Evolutionary conservation across 257 asterid species (phyloP).

Genomic region (Phtheirospermum japonicum): DNA sequence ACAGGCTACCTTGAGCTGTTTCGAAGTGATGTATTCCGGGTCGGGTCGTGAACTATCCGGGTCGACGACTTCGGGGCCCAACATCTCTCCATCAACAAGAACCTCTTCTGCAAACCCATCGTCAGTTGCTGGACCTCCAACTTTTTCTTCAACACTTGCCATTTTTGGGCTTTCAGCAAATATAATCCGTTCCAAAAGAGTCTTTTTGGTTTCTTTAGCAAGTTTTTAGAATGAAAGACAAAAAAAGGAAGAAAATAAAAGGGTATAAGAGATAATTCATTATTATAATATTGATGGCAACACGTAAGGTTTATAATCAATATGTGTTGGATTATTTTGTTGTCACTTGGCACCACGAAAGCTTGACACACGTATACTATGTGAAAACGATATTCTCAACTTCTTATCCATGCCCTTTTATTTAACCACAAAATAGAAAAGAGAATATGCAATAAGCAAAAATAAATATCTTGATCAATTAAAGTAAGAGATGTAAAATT

Average conservation of each 20-base stretch:
- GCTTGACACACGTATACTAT: conserved; percentile 28
- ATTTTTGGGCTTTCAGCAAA: conserved; percentile 25
- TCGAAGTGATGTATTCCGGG: conserved; percentile 26
- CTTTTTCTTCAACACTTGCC: conserved; percentile 30
- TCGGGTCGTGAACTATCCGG: conserved; percentile 13
- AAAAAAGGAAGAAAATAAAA: neutral
- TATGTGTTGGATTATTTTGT: neutral
- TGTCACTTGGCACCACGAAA: conserved; percentile 27
- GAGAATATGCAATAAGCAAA: no score
- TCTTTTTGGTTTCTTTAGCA: neutral
- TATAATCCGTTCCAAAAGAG: neutral
- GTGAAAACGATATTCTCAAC: conserved; percentile 9
- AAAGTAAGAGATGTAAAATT: no score
- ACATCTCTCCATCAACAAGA: conserved; percentile 30
- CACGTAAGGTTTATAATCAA: conserved; percentile 17
- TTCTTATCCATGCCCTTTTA: conserved; percentile 16
- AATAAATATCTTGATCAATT: no score
- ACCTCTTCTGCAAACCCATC: conserved; percentile 28
- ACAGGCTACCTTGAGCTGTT: conserved; percentile 29
- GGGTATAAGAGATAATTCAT: neutral
- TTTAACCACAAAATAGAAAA: no score
- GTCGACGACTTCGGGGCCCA: conserved; percentile 19
- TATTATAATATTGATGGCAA: neutral
- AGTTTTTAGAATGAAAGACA: conserved; percentile 3
- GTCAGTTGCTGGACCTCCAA: conserved; percentile 11